Base-by-base conservation (phyloP, 2,329 filamentous ascomycete genomes). In the Septoria linicola region DNA sequence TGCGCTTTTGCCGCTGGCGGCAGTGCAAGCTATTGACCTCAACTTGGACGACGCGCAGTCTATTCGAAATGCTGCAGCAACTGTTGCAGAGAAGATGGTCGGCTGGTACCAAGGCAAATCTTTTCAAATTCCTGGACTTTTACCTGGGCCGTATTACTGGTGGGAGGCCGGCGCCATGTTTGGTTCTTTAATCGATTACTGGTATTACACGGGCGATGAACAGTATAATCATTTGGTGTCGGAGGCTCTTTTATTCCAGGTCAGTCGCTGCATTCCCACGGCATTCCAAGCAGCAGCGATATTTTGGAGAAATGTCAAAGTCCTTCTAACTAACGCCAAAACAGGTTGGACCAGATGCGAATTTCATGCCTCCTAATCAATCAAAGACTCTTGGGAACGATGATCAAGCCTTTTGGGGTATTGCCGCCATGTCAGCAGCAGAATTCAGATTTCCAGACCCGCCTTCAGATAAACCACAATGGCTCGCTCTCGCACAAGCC, bases 71-170 rank as follows among this genome's bases (percentile, higher is more conserved):
- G 73, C 73, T 21, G 72, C 74, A n/a, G 63, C 59, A 8, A 64
- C 66, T 11, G 63, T 69, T 11, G 76, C 76, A 50, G 74, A 74
- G 32, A 58, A 59, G 43, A 73, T 79, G 68, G 75, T 81, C 68
- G 63, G 63, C 8, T 77, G 74, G 58, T 81, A 81, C 59, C 68
- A 68, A 27, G 79, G 79, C 11, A 63, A 73, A 27, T 73, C 77
- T 2, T 76, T 76, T 10, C 69, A 72, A 8, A 74, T 73, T 13
- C 77, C 77, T 3, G 79, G 79, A 21, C 70, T 76, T 43, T 71
- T 90, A 27, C 80, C 82, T 1, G 66, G 76, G 17, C 85, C 85
- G 55, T 85, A 85, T 66, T 88, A 87, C 74, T 89, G 85, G 85
- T 88, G 84, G 85, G 81, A 88, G 66, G 81, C 80, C 14, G 68